phyloP scores from a whole-genome alignment of 2,329 filamentous ascomycete genomes.

The Ophiostoma sp. region DNA sequence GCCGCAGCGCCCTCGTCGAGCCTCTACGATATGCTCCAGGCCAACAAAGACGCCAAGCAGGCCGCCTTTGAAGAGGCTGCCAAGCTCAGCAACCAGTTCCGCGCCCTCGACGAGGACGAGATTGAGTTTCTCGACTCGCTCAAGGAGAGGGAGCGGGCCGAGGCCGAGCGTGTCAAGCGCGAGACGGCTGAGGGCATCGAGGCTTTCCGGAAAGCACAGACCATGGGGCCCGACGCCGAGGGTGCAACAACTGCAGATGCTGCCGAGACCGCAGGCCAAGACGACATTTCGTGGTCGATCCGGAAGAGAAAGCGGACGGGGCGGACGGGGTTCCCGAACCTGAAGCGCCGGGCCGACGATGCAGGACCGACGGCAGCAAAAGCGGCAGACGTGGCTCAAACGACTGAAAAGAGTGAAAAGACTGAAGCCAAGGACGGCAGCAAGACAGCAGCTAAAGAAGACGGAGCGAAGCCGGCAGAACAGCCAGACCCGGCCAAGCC shows the following conservation, averaged over 20 bases:
- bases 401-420: background rate
- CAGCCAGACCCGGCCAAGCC: background rate
- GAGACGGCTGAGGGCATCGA: conserved; percentile 55
- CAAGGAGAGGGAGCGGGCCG: conserved; percentile 43
- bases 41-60: conserved; percentile 81
- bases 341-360: conserved; percentile 21
- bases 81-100: conserved; percentile 70
- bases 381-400: conserved; percentile 4
- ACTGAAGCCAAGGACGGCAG: conserved; percentile 29
- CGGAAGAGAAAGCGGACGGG: conserved; percentile 26
- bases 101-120: conserved; percentile 72
- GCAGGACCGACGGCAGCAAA: background rate
- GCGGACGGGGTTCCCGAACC: conserved; percentile 12
- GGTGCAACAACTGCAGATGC: conserved; percentile 11
- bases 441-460: conserved; percentile 23
- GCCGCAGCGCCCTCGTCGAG: conserved; percentile 43
- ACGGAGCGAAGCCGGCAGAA: background rate
- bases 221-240: background rate
- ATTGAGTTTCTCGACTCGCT: conserved; percentile 66
- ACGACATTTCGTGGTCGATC: conserved; percentile 18
- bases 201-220: conserved; percentile 45
- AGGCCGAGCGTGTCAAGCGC: conserved; percentile 49
- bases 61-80: conserved; percentile 73
- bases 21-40: conserved; percentile 70
- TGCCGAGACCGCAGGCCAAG: conserved; percentile 22